Conservation (phyloP, 225 moss, liverwort and hornwort species). For the Physcomitrellopsis africana region DNA sequence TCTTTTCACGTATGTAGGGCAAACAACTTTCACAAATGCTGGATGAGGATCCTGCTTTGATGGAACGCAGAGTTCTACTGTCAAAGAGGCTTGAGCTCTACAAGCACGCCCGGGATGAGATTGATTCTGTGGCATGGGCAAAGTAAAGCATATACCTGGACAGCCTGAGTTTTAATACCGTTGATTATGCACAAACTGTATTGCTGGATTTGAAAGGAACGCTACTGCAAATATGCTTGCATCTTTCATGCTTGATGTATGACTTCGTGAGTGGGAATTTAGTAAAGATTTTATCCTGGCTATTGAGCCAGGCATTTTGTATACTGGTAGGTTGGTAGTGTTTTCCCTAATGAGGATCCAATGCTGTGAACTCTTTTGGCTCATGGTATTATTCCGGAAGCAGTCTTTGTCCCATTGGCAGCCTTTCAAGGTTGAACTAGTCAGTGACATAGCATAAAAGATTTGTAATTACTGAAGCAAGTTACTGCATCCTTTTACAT, state of each 20-base stretch:
- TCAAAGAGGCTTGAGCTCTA: conserved; percentile 41
- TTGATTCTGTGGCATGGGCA: conserved; percentile 34
- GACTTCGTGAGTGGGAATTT: not conserved
- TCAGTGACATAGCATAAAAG: too few relatives aligned
- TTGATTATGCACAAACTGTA: not conserved
- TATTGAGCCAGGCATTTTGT: conserved; percentile 8
- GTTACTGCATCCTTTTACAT: too few relatives aligned
- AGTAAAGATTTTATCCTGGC: not conserved
- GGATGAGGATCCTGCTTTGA: conserved; percentile 39
- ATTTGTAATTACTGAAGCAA: too few relatives aligned
- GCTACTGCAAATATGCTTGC: not conserved
- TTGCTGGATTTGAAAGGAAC: not conserved
- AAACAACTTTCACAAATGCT: conserved; percentile 37
- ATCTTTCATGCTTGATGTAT: not conserved
- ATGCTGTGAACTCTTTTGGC: not conserved
- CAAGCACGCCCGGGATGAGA: conserved; percentile 36
- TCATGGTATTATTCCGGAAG: not conserved
- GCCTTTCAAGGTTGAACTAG: too few relatives aligned
- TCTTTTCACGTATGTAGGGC: conserved; percentile 22
- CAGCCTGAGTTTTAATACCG: not conserved
- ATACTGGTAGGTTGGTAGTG: conserved; percentile 2
- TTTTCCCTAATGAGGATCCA: conserved; percentile 20
- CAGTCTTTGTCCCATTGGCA: not conserved
- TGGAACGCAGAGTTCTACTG: conserved; percentile 33
- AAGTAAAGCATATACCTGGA: conserved; percentile 20